phyloP scores from a whole-genome alignment of 2,329 filamentous ascomycete genomes.

The Dactylellina drechsleri region DNA sequence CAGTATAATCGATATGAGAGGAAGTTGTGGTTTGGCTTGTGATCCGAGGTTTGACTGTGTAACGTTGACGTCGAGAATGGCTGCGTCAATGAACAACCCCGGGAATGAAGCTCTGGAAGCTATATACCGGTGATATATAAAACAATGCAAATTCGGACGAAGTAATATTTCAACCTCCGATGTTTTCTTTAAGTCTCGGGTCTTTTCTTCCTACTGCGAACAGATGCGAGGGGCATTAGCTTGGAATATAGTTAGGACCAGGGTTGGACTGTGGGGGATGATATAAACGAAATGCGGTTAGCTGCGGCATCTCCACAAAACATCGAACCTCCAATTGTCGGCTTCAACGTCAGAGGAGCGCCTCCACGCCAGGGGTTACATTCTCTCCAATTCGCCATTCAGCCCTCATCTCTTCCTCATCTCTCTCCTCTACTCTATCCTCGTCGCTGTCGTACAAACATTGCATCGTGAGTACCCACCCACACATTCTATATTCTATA shows the following conservation, averaged over 20 bases:
- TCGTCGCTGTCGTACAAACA: not conserved
- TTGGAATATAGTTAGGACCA: not conserved
- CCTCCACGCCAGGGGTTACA: conserved; percentile 12
- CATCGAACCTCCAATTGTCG: conserved; percentile 9
- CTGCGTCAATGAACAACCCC: not conserved
- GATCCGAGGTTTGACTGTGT: not conserved
- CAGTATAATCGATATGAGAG: not conserved
- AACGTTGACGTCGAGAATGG: conserved; percentile 13
- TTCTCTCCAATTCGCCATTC: not conserved
- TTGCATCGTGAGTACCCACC: no score
- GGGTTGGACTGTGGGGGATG: conserved; percentile 22
- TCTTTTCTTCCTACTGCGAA: not conserved
- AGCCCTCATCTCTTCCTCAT: not conserved
- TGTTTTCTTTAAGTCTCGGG: not conserved
- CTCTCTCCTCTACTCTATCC: not conserved
- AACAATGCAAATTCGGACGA: not conserved
- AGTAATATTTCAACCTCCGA: not conserved
- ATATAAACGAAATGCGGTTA: conserved; percentile 26
- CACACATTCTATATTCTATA: no score
- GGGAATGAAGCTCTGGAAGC: not conserved
- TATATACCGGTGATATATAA: not conserved
- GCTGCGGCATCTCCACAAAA: conserved; percentile 42
- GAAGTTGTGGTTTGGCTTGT: not conserved
- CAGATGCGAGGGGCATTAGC: not conserved
- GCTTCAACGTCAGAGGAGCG: conserved; percentile 12